These are phyloP conservation scores for Moricandia moricandioides DNA, from an alignment of 345 rosid species.

Conservation along the genomic window DNA sequence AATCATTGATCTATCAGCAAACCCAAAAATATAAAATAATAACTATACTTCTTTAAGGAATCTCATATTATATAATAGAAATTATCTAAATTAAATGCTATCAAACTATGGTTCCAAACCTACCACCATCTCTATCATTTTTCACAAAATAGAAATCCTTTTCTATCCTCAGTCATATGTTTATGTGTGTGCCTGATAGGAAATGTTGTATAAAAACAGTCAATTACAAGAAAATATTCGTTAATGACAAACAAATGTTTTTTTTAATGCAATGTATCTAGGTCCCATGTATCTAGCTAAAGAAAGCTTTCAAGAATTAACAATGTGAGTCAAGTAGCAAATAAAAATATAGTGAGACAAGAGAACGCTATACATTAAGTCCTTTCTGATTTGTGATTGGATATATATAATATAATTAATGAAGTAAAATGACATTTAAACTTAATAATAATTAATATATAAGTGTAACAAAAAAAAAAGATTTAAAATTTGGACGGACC, in stretches of 20 bases:
- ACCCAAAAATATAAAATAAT: neutral
- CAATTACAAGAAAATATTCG: neutral
- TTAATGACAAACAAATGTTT: neutral
- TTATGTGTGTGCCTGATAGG: neutral
- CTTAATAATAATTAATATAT: neutral
- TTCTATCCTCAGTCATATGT: neutral
- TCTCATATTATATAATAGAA: neutral
- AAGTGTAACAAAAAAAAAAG: neutral
- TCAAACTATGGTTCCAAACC: neutral
- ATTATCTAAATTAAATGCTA: neutral
- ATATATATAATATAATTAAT: neutral
- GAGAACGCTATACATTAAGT: too few species aligned
- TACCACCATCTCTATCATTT: neutral
- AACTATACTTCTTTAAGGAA: slow-evolving; percentile 11
- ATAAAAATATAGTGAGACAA: too few species aligned
- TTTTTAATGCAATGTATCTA: neutral
- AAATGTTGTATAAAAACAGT: neutral
- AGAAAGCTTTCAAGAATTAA: too few species aligned
- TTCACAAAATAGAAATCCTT: neutral
- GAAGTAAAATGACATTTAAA: neutral
- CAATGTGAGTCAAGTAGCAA: too few species aligned
- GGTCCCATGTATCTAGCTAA: too few species aligned
- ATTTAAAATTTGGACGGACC: slow-evolving; percentile 36
- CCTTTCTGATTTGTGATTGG: too few species aligned
- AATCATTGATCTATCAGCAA: neutral